Base-by-base conservation (phyloP, 495 filamentous ascomycete genomes). In the Penicillium longicatenatum region DNA sequence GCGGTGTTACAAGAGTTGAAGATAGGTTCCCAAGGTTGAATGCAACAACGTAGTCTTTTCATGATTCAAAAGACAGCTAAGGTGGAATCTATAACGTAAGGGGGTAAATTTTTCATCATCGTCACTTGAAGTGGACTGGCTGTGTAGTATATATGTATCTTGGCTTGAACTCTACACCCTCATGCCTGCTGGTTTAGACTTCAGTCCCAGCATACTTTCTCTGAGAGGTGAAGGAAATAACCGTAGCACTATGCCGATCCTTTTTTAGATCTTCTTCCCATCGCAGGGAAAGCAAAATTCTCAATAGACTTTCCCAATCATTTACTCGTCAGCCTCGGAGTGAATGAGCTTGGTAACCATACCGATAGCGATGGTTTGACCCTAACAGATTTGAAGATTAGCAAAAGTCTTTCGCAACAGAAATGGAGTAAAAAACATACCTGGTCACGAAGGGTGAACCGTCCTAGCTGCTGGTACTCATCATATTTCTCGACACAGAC, bases 341-440 rank as follows among this genome's bases (percentile, higher is more conserved):
- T 70, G 73, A 68, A 88, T 83, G 29, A 97, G 82, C 79, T 91
- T 97, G 48, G 88, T 96, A 70, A 97, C 92, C 82, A 96, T 97
- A 70, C 92, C 92, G 72, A 97, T 97, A 42, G 92, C 92, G 75
- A 97, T 92, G 4, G 92, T 97, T 90, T 96, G 91, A 53, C 92
- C 92, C 90, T 92, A 57, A 17, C 6, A 45, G 16, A 50, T 17
- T 39, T 4, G 17, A 19, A 42, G 42, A 48, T 70, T 57, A 65
- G 63, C 31, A 56, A 49, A 50, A 1, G 29, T 26, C 58, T 35
- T 60, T 64, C 59, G 71, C 51, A 5, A 46, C 19, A 50, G 11
- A n/a, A 47, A 51, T 39, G 37, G 22, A 21, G 24, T 11, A 41
- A 39, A 2, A 35, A 10, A 57, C 80, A 68, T 74, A 95, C 92